Conservation (phyloP, 2,329 filamentous ascomycete genomes). For the Gliomastix tumulicola region DNA sequence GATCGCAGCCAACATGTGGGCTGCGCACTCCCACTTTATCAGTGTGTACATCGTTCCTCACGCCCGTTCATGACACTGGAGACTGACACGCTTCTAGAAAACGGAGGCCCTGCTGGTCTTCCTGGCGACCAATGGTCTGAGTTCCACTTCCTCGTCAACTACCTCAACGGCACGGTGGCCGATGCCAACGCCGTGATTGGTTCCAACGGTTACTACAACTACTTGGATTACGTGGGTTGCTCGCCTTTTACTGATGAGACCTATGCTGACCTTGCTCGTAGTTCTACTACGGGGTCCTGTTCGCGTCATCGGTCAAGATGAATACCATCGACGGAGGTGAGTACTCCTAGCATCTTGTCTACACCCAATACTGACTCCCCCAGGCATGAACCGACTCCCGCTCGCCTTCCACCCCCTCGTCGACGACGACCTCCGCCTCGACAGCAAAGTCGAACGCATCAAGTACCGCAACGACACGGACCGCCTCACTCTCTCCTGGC, state of each 20-base stretch:
- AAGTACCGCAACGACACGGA: constrained; percentile 42
- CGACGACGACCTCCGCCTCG: constrained; percentile 46
- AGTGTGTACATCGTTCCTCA: too few relatives aligned
- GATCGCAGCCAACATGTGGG: constrained; percentile 33
- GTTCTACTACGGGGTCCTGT: constrained; percentile 53
- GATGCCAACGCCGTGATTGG: constrained; percentile 36
- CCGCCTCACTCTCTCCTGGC: constrained; percentile 49
- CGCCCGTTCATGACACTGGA: too few relatives aligned
- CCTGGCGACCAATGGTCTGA: constrained; percentile 60
- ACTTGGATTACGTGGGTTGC: neutral
- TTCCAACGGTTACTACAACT: neutral
- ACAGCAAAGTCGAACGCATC: constrained; percentile 50
- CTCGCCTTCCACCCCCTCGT: constrained; percentile 56
- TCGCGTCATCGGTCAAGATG: constrained; percentile 37
- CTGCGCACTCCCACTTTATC: constrained; percentile 35
- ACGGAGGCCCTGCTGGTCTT: constrained; percentile 23
- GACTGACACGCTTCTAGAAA: neutral
- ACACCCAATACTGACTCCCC: constrained; percentile 3
- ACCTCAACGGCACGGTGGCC: constrained; percentile 44
- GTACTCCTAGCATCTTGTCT: too few relatives aligned
- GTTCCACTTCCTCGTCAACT: constrained; percentile 53
- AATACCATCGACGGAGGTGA: constrained; percentile 55
- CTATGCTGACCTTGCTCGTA: too few relatives aligned
- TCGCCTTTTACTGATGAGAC: too few relatives aligned
- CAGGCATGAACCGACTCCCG: constrained; percentile 44